Evolutionary conservation across 1,139 yeast genomes (phyloP).

Genomic region (Pneumocystis canis): DNA sequence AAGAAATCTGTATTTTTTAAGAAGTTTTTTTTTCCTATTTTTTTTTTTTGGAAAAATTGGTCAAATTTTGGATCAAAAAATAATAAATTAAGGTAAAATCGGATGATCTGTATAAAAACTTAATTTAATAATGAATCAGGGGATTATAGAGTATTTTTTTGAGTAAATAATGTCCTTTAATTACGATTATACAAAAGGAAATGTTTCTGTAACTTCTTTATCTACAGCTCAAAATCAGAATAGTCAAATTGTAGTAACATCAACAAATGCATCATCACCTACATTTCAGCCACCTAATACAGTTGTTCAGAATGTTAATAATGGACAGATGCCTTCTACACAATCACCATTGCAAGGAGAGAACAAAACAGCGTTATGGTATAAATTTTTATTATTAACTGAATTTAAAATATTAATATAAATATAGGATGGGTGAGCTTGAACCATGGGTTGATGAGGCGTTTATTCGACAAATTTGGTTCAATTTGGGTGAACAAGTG

Average conservation of each 20-base stretch:
- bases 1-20: background rate
- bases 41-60: background rate
- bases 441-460: slow-evolving; percentile 77
- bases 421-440: slow-evolving; percentile 81
- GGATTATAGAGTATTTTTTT: background rate
- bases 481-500: slow-evolving; percentile 36
- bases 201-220: background rate
- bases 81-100: background rate
- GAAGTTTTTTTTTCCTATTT: background rate
- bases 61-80: background rate
- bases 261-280: slow-evolving; percentile 7
- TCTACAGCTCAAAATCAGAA: background rate
- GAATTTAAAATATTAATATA: background rate
- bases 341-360: slow-evolving; percentile 12
- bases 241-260: slow-evolving; percentile 12
- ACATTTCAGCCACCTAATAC: slow-evolving; percentile 8
- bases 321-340: slow-evolving; percentile 4
- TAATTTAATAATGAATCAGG: background rate
- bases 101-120: background rate
- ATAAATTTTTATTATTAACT: background rate
- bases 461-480: slow-evolving; percentile 56
- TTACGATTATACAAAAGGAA: background rate
- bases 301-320: background rate
- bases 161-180: background rate
- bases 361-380: slow-evolving; percentile 1